Evolutionary conservation across 2,329 filamentous ascomycete genomes (phyloP), one percentile per base, ranked within the genome.

Genomic region (Nothophaeocryptopus gaeumannii): DNA sequence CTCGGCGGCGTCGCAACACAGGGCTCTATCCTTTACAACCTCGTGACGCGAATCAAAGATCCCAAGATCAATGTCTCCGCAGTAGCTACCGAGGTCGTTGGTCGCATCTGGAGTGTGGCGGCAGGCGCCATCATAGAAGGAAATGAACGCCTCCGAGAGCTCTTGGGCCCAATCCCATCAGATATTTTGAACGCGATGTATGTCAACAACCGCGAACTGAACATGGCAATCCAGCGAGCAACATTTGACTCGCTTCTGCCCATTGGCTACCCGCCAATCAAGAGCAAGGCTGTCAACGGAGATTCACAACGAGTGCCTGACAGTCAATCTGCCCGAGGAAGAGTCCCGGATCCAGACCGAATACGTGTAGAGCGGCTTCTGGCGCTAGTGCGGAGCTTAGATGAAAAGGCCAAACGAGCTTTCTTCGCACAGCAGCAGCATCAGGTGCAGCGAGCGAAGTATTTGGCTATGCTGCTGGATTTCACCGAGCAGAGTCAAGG

Each of bases 31-130:
- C 78, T 99, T 12, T 83, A 80, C 47, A 89, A 86, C 55, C 79
- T 99, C 20, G 88, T 89, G 26, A 90, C 96, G 64, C 83, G 93
- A 56, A 89, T 89, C 58, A 89, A 91, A 60, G 95, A 99, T 71
- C 85, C 86, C 55, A 92, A 86, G 66, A 81, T 85, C 11, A 76
- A 81, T 36, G 88, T 99, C 9, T 87, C 92, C 50, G 83, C 88
- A 34, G 89, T 92, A 61, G 91, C 89, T 16, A 95, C 96, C 81
- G 85, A 84, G 43, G 77, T 95, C 8, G 75, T 97, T 1, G 88
- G 83, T 9, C 88, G 85, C 54, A 84, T 97, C 26, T 99, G 93
- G 93, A 91, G 89, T n/a, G 91, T 95, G 13, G 92, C 89, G 10
- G 83, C 85, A 13, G 88, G 89, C 13, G 91, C 96, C 62, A 87